These are phyloP conservation scores for Aleurites moluccanus DNA, from an alignment of 441 rosid species.

Conservation along the genomic window DNA sequence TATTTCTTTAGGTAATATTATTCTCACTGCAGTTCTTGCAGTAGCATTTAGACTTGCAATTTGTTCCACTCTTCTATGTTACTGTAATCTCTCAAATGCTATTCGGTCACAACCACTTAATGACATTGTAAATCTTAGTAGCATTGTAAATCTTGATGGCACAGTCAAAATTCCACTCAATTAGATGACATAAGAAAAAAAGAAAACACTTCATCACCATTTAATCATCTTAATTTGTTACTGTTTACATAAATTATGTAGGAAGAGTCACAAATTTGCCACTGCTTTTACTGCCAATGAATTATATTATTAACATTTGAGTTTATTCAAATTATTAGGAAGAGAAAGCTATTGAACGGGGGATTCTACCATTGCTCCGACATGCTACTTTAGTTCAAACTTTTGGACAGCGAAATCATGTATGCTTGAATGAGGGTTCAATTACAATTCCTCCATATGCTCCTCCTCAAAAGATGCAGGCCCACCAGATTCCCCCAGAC, in stretches of 20 bases:
- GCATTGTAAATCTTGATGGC: background rate
- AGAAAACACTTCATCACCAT: background rate
- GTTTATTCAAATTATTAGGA: slow-evolving; percentile 45
- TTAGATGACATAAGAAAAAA: background rate
- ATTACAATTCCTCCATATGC: slow-evolving; percentile 94
- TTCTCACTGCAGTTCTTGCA: background rate
- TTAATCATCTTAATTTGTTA: background rate
- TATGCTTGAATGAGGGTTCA: slow-evolving; percentile 83
- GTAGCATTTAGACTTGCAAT: background rate
- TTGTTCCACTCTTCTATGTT: background rate
- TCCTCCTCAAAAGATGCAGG: slow-evolving; percentile 89
- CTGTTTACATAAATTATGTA: too few species aligned
- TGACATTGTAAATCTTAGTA: too few species aligned
- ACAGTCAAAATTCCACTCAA: background rate
- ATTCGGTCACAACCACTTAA: background rate
- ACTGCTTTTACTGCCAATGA: background rate
- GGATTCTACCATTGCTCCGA: slow-evolving; percentile 71
- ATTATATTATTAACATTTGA: background rate
- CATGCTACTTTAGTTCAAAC: slow-evolving; percentile 91
- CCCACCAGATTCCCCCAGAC: slow-evolving; percentile 68
- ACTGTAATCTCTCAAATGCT: background rate
- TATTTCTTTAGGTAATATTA: background rate
- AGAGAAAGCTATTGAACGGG: slow-evolving; percentile 86
- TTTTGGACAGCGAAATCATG: slow-evolving; percentile 89
- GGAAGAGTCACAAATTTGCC: background rate